Percentiles rank a stretch among this genome's conserved stretches.
phyloP scores from a whole-genome alignment of 1,284 basidiomycete genomes.

The Cerrena zonata region DNA sequence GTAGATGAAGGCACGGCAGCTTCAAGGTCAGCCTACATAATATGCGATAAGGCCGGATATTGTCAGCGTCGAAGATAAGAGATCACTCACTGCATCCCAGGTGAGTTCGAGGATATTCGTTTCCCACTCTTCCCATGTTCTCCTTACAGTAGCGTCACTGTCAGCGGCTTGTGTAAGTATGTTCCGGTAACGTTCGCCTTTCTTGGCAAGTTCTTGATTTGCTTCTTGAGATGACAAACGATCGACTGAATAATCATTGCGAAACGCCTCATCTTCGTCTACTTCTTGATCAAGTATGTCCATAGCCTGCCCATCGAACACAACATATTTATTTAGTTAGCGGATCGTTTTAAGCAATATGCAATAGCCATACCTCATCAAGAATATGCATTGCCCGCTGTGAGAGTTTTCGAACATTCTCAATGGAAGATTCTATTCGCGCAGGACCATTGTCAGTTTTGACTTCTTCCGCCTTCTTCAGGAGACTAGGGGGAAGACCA shows the following conservation, averaged over 20 bases:
- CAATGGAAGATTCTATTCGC: conserved; percentile 67
- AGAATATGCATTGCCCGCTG: conserved; percentile 59
- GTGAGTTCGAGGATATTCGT: conserved; percentile 66
- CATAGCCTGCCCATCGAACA: conserved; percentile 53
- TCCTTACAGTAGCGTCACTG: conserved; percentile 71
- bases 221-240: conserved; percentile 71
- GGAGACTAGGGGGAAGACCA: conserved; percentile 81
- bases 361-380: conserved; percentile 81
- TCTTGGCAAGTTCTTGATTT: conserved; percentile 68
- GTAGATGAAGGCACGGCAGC: conserved; percentile 64
- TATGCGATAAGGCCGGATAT: background rate
- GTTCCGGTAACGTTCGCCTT: conserved; percentile 63
- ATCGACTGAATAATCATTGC: conserved; percentile 42
- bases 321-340: background rate
- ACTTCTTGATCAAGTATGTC: conserved; percentile 87
- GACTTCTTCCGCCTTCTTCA: conserved; percentile 85
- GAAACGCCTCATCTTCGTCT: conserved; percentile 74
- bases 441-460: conserved; percentile 71
- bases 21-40: conserved; percentile 69
- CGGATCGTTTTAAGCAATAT: conserved; percentile 11
- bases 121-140: conserved; percentile 87
- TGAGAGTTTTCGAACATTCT: conserved; percentile 68
- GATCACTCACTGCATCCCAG: conserved; percentile 57
- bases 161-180: conserved; percentile 70
- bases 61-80: conserved; percentile 1